Percentiles rank a stretch among this genome's conserved stretches.
Evolutionary conservation across 768 basidiomycete genomes (phyloP).

Genomic region (Hysterangium stoloniferum): DNA sequence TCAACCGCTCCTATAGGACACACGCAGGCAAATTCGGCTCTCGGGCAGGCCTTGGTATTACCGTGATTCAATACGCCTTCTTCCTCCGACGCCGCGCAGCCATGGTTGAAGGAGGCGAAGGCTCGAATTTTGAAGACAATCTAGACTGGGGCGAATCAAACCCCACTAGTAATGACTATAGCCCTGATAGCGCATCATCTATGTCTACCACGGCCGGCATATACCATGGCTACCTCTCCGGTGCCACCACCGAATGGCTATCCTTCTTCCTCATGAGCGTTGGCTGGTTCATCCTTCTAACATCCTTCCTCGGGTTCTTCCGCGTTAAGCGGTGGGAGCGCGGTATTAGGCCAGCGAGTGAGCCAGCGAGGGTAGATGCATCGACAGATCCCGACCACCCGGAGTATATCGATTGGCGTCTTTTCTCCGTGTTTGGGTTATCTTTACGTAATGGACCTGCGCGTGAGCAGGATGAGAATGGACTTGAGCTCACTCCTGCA

Average conservation of each 20-base stretch:
- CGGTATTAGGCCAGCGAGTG: slow-evolving; percentile 45
- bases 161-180: no score
- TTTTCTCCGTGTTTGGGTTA: slow-evolving; percentile 47
- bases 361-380: slow-evolving; percentile 23
- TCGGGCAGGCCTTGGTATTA: slow-evolving; percentile 91
- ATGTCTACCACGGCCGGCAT: slow-evolving; percentile 1
- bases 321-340: slow-evolving; percentile 81
- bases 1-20: slow-evolving; percentile 39
- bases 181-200: not conserved
- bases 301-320: slow-evolving; percentile 75
- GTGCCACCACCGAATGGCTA: slow-evolving; percentile 72
- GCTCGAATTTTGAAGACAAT: slow-evolving; percentile 17
- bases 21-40: slow-evolving; percentile 94
- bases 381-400: slow-evolving; percentile 47
- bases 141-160: slow-evolving; percentile 6
- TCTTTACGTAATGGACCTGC: slow-evolving; percentile 28
- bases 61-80: slow-evolving; percentile 88
- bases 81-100: slow-evolving; percentile 45
- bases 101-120: slow-evolving; percentile 34
- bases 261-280: slow-evolving; percentile 88
- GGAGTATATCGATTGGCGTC: slow-evolving; percentile 38
- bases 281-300: slow-evolving; percentile 89
- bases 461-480: slow-evolving; percentile 19
- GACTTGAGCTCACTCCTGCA: slow-evolving; percentile 23
- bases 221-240: slow-evolving; percentile 3